Evolutionary conservation across 805 yeast genomes (phyloP), one percentile per base, ranked within the genome.

Genomic region (Saturnispora halmiae): DNA sequence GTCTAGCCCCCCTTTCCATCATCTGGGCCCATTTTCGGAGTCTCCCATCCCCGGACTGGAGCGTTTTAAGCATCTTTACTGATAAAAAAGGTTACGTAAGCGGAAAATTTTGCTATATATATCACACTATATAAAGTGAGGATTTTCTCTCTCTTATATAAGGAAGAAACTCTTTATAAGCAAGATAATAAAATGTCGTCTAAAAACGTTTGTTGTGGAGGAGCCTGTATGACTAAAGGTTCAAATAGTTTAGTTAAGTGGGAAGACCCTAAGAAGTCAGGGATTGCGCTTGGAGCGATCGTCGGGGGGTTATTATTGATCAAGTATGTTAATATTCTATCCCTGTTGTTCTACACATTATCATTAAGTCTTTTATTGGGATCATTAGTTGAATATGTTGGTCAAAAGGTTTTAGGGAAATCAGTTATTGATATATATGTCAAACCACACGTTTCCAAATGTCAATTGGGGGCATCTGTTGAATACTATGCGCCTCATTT

Each of bases 401-500:
- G 94, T 46, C 81, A 81, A 56, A 52, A 76, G 32, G 63, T 81
- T 50, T 71, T 83, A 37, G 95, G 95, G 49, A 67, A 70, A 55
- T 96, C 96, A 15, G 70, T 88, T 47, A 79, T 90, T 46, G 73
- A 87, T 46, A 75, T 78, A 53, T 77, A 82, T 69, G 79, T 73
- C 59, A 86, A 92, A 41, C 85, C 92, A 41, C n/a, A 27, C 10
- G 65, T 73, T n/a, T 56, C 62, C 35, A 53, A 56, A 43, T 51
- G 67, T 5, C 55, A 51, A 43, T 39, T 54, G 24, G 55, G 61
- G 36, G 48, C 55, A 24, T 47, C 45, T 34, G 57, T 59, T 15
- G 60, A 54, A 15, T 38, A 45, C 21, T 53, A 55, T 39, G 53
- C 60, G 16, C 45, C 55, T n/a, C 67, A 71, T 50, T 58, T 61